phyloP scores from a whole-genome alignment of 2,329 filamentous ascomycete genomes.

The Xylaria arbuscula region DNA sequence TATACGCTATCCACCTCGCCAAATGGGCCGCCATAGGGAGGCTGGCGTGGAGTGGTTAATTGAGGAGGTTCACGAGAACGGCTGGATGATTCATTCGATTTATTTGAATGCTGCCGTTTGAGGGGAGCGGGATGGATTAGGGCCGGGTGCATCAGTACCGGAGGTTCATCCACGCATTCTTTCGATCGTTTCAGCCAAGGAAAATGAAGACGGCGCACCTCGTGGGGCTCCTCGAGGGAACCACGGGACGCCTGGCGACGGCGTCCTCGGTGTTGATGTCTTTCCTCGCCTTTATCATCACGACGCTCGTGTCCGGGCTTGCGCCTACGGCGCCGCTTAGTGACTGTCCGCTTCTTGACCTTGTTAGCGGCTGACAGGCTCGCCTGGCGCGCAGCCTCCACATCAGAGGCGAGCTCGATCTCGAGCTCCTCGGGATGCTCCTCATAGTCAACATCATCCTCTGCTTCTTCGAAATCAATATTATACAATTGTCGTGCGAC shows the following conservation, averaged over 20 bases:
- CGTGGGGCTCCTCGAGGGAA: conserved; percentile 40
- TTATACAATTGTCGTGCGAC: conserved; percentile 63
- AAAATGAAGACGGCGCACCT: conserved; percentile 41
- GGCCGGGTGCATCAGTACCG: conserved; percentile 37
- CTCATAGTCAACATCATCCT: conserved; percentile 54
- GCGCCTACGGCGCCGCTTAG: conserved; percentile 51
- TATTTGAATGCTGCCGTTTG: conserved; percentile 43
- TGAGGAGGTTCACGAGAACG: conserved; percentile 39
- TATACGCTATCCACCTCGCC: conserved; percentile 49
- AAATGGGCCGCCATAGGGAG: conserved; percentile 45
- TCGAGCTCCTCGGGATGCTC: conserved; percentile 47
- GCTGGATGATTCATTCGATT: conserved; percentile 35
- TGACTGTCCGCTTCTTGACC: conserved; percentile 52
- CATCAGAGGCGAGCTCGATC: conserved; percentile 49
- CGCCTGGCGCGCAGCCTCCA: conserved; percentile 50
- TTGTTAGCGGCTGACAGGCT: conserved; percentile 50
- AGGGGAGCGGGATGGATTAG: conserved; percentile 38
- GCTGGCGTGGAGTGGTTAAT: conserved; percentile 42
- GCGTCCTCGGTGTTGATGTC: conserved; percentile 32
- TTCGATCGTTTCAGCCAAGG: conserved; percentile 46
- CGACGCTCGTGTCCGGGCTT: conserved; percentile 46
- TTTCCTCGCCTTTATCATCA: conserved; percentile 40
- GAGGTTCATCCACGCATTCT: conserved; percentile 38
- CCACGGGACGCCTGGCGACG: conserved; percentile 39
- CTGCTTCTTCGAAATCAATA: conserved; percentile 48